phyloP scores from a whole-genome alignment of 1,284 basidiomycete species.

The Malassezia vespertilionis region DNA sequence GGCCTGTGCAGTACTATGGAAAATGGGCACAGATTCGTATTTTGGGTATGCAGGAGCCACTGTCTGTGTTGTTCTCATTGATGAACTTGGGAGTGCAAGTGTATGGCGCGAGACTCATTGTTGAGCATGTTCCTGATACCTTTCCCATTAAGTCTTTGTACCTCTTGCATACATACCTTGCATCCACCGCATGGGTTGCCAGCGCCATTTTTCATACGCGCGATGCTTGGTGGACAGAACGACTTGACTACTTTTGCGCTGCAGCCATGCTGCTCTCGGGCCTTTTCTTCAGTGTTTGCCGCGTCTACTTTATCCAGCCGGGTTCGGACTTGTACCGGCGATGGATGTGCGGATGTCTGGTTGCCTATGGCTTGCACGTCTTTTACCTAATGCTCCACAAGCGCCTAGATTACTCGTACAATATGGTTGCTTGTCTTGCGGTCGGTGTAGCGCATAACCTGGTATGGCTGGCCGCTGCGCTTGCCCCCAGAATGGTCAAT shows the following conservation, averaged over 20 bases:
- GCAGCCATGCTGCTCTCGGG: constrained; percentile 62
- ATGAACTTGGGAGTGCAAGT: constrained; percentile 60
- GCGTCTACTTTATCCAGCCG: constrained; percentile 42
- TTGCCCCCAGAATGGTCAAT: constrained; percentile 25
- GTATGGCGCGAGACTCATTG: constrained; percentile 23
- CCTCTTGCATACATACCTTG: constrained; percentile 59
- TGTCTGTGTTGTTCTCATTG: constrained; percentile 77
- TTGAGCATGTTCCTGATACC: constrained; percentile 24
- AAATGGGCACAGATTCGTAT: constrained; percentile 63
- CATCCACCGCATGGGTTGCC: constrained; percentile 87
- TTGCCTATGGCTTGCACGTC: constrained; percentile 53
- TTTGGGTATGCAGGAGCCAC: constrained; percentile 73
- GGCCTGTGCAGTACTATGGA: constrained; percentile 55
- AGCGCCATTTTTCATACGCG: constrained; percentile 81
- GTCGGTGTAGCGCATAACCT: constrained; percentile 62
- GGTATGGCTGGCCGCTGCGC: constrained; percentile 58
- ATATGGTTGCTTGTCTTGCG: constrained; percentile 72
- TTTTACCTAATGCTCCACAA: constrained; percentile 60
- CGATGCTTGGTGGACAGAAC: constrained; percentile 75
- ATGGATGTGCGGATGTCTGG: constrained; percentile 22
- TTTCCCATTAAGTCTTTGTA: constrained; percentile 59
- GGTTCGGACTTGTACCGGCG: constrained; percentile 19
- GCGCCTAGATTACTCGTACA: constrained; percentile 89
- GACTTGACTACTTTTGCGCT: constrained; percentile 88
- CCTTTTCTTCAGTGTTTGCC: constrained; percentile 54